Evolutionary conservation across 257 asterid species (phyloP).

Genomic region (Leonotis leonurus): DNA sequence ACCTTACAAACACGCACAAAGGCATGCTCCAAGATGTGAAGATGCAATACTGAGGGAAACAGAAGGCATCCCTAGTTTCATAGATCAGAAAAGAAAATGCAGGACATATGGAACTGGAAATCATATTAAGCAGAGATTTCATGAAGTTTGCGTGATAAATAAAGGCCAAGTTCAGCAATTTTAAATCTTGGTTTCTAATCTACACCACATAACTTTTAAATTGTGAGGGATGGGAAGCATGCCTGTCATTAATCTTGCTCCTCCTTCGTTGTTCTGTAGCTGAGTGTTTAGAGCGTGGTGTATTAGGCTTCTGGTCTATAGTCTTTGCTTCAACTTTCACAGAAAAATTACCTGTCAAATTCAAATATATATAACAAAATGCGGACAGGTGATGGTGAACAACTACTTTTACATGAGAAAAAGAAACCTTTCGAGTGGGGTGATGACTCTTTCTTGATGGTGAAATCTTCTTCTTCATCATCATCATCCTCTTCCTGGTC

Average conservation of each 20-base stretch:
- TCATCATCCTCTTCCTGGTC: constrained; percentile 74
- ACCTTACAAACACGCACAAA: too few relatives aligned
- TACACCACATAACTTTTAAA: constrained; percentile 1
- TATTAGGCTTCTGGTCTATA: constrained; percentile 70
- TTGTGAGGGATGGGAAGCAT: constrained; percentile 20
- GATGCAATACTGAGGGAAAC: background rate
- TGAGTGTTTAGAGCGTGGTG: constrained; percentile 95
- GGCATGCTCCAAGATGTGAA: background rate
- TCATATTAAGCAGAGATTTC: background rate
- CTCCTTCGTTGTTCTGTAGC: constrained; percentile 99
- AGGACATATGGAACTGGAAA: background rate
- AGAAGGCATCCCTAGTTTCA: background rate
- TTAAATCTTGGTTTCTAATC: background rate
- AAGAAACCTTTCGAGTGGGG: constrained; percentile 56
- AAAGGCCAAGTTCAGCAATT: background rate
- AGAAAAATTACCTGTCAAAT: constrained; percentile 47
- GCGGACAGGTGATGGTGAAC: background rate
- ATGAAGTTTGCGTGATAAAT: background rate
- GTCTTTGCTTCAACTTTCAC: constrained; percentile 62
- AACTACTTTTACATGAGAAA: background rate
- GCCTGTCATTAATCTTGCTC: constrained; percentile 98
- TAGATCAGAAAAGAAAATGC: background rate
- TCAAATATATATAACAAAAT: background rate
- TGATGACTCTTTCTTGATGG: constrained; percentile 62
- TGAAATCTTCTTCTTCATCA: constrained; percentile 62